A percentile compares a stretch with the other conserved stretches of the same genome.
These are phyloP conservation scores for Coniella lustricola DNA, from an alignment of 2,329 filamentous ascomycete species.

Conservation along the genomic window DNA sequence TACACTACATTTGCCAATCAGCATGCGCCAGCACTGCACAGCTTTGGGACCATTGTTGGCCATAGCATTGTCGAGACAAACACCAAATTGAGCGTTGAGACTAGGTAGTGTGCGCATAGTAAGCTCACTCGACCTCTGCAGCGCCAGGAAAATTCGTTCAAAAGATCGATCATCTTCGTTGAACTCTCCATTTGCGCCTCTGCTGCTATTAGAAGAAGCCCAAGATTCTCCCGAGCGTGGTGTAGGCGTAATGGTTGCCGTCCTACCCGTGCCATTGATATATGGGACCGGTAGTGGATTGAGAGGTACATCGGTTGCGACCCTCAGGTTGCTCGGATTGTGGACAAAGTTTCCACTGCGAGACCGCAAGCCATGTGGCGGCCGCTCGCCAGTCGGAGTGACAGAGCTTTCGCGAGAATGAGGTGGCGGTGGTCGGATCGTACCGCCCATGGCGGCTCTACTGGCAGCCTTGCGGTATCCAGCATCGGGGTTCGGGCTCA, in stretches of 20 bases:
- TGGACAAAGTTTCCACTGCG: constrained; percentile 34
- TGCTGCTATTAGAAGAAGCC: constrained; percentile 45
- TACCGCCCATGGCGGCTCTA: constrained; percentile 33
- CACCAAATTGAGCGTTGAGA: constrained; percentile 59
- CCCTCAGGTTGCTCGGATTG: constrained; percentile 47
- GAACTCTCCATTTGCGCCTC: constrained; percentile 51
- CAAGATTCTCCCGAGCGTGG: constrained; percentile 81
- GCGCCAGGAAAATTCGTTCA: constrained; percentile 71
- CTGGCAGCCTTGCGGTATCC: constrained; percentile 23
- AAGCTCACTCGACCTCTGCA: constrained; percentile 67
- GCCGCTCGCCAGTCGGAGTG: constrained; percentile 46
- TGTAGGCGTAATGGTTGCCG: constrained; percentile 53
- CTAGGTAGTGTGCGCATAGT: constrained; percentile 65
- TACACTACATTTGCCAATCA: constrained; percentile 64
- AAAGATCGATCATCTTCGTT: constrained; percentile 75
- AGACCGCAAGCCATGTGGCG: constrained; percentile 31
- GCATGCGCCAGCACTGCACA: constrained; percentile 58
- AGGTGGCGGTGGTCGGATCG: constrained; percentile 35
- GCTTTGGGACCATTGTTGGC: constrained; percentile 51
- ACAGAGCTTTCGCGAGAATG: constrained; percentile 44
- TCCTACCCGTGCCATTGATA: constrained; percentile 42
- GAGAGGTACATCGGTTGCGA: constrained; percentile 46
- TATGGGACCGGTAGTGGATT: constrained; percentile 27
- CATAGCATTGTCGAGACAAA: constrained; percentile 56
- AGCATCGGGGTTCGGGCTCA: constrained; percentile 24